Evolutionary conservation across 1,284 basidiomycete genomes (phyloP), one percentile per base, ranked within the genome.

Genomic region (Cryptococcus sp.): DNA sequence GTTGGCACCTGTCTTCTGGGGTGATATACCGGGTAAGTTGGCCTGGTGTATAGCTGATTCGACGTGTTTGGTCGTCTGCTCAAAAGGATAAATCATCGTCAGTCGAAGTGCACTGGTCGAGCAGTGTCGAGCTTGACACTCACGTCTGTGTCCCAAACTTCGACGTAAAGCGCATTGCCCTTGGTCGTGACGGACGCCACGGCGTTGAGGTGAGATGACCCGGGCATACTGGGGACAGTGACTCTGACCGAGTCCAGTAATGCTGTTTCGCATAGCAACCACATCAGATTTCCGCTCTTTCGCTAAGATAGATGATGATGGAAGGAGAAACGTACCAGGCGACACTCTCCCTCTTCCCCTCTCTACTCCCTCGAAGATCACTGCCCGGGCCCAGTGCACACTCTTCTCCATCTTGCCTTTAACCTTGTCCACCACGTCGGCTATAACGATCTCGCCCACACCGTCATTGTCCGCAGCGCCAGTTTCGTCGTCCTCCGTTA

Each of bases 21-120:
- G 76, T 22, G 67, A 70, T 48, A 79, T 66, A 15, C 78, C 78
- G 1, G 78, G 78, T 4, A 79, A 63, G 59, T 79, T 79, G 47
- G 78, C 74, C 47, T 68, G 64, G 57, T 76, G 70, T 15, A 79
- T 68, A 2, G 77, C 77, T 15, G 69, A 70, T 56, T 77, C 74
- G 27, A 79, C 75, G 44, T 67, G 56, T 62, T 79, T 79, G 44
- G 69, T 67, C 10, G 62, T 54, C 66, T 73, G 46, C 8, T 16
- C 25, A 25, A 3, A 25, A 25, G 6, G 6, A 3, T 3, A 38
- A 20, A 40, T 22, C 40, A 25, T 16, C 17, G 42, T 57, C 47
- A 66, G 25, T 0, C 16, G 4, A 22, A 23, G 11, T 13, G 3
- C 22, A 19, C 7, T n/a, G 45, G 42, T 20, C 5, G 5, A 44